These are phyloP conservation scores for Paracamarosporium sp. DNA, from an alignment of 2,329 filamentous ascomycete species.

Conservation along the genomic window DNA sequence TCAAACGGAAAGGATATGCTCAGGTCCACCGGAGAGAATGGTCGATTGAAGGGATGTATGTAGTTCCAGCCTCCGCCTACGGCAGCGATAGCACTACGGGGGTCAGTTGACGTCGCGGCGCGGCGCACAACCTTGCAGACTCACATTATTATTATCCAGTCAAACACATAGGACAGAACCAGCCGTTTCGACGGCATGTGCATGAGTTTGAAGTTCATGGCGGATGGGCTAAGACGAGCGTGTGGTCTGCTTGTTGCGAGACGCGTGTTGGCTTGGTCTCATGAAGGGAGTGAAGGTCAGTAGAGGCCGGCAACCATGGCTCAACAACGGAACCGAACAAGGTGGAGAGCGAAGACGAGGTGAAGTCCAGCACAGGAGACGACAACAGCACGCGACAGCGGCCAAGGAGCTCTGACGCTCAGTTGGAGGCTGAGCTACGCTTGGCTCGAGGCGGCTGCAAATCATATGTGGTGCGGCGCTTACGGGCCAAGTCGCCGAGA, in stretches of 20 bases:
- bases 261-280: too few species aligned
- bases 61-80: constrained; percentile 66
- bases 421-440: constrained; percentile 22
- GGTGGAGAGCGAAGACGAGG: not conserved
- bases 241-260: too few species aligned
- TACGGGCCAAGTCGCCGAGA: too few species aligned
- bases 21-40: constrained; percentile 75
- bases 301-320: not conserved
- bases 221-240: too few species aligned
- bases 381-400: constrained; percentile 19
- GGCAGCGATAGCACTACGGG: constrained; percentile 59
- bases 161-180: constrained; percentile 71
- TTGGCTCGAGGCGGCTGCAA: not conserved
- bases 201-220: constrained; percentile 34
- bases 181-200: constrained; percentile 58
- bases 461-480: not conserved
- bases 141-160: constrained; percentile 75
- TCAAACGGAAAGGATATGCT: constrained; percentile 81
- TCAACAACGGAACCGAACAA: not conserved
- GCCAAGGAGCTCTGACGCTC: constrained; percentile 20
- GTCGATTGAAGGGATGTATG: constrained; percentile 69
- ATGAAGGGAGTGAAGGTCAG: too few species aligned
- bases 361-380: constrained; percentile 5
- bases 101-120: constrained; percentile 17
- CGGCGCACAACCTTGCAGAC: constrained; percentile 20